Percentiles rank a stretch among this genome's conserved stretches.
These are phyloP conservation scores for Linnemannia hyalina DNA, from an alignment of 192 early-diverging fungal genomes.

Conservation along the genomic window DNA sequence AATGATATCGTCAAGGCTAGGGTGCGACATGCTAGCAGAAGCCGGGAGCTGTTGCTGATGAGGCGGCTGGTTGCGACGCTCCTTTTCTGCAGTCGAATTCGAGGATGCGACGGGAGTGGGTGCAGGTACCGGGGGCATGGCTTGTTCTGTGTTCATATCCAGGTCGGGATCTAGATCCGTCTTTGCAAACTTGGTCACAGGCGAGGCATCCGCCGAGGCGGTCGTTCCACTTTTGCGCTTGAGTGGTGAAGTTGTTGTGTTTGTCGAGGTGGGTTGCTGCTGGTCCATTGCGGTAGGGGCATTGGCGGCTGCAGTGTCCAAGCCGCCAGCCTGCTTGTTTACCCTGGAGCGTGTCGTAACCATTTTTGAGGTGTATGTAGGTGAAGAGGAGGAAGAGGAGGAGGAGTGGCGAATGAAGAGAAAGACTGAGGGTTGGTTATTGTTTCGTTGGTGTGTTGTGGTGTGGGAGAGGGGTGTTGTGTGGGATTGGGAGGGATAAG, in stretches of 20 bases:
- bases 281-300: not conserved
- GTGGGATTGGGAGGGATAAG: not conserved
- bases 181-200: slow-evolving; percentile 7
- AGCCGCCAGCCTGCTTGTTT: slow-evolving; percentile 10
- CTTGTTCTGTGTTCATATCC: not conserved
- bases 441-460: not conserved
- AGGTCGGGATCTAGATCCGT: slow-evolving; percentile 10
- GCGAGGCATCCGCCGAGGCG: not conserved
- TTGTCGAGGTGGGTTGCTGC: not conserved
- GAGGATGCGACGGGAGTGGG: not conserved
- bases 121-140: slow-evolving; percentile 9
- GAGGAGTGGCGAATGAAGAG: not conserved
- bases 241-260: not conserved
- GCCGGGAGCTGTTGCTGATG: not conserved
- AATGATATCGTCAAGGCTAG: not conserved
- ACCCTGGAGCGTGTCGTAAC: slow-evolving; percentile 32
- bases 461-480: not conserved
- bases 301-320: not conserved
- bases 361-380: not conserved
- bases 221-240: slow-evolving; percentile 14
- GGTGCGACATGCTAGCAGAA: too few species aligned
- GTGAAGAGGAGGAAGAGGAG: not conserved
- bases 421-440: not conserved
- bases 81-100: not conserved
- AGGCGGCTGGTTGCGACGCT: not conserved